phyloP scores from a whole-genome alignment of 768 basidiomycete genomes.

The Boletellus emodensis region DNA sequence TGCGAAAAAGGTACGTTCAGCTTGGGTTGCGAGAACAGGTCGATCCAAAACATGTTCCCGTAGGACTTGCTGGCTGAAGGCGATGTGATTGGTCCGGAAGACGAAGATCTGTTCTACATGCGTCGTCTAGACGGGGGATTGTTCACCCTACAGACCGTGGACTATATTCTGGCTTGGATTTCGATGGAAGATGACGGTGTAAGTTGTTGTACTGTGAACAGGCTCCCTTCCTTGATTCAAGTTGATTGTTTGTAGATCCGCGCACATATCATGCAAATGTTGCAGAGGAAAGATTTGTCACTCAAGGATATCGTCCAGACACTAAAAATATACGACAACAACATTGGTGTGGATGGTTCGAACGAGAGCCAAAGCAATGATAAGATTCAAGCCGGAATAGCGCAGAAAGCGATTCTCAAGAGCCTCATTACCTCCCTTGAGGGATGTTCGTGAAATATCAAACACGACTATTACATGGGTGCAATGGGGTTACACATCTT shows the following conservation, averaged over 20 bases:
- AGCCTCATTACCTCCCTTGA: slow-evolving; percentile 64
- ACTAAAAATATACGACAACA: slow-evolving; percentile 66
- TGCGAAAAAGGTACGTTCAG: slow-evolving; percentile 57
- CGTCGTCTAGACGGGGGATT: slow-evolving; percentile 82
- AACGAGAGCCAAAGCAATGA: slow-evolving; percentile 17
- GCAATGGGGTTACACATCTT: slow-evolving; percentile 15
- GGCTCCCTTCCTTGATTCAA: background rate
- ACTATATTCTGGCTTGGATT: slow-evolving; percentile 94
- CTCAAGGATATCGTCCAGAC: slow-evolving; percentile 69
- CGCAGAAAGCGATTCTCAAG: slow-evolving; percentile 65
- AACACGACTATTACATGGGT: background rate
- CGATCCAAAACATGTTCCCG: background rate
- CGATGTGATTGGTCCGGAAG: slow-evolving; percentile 54
- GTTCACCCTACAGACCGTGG: slow-evolving; percentile 84
- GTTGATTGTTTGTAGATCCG: slow-evolving; percentile 55
- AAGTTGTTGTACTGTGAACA: slow-evolving; percentile 24
- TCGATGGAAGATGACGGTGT: slow-evolving; percentile 99
- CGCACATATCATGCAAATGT: slow-evolving; percentile 68
- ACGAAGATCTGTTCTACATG: slow-evolving; percentile 81
- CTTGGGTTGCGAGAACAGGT: background rate
- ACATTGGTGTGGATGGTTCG: slow-evolving; percentile 56
- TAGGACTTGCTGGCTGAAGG: slow-evolving; percentile 55
- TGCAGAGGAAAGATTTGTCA: slow-evolving; percentile 67
- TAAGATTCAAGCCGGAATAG: slow-evolving; percentile 38
- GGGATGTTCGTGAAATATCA: slow-evolving; percentile 19